These are phyloP conservation scores for Posidonia oceanica DNA, from an alignment of 116 monocot genomes.

Conservation along the genomic window DNA sequence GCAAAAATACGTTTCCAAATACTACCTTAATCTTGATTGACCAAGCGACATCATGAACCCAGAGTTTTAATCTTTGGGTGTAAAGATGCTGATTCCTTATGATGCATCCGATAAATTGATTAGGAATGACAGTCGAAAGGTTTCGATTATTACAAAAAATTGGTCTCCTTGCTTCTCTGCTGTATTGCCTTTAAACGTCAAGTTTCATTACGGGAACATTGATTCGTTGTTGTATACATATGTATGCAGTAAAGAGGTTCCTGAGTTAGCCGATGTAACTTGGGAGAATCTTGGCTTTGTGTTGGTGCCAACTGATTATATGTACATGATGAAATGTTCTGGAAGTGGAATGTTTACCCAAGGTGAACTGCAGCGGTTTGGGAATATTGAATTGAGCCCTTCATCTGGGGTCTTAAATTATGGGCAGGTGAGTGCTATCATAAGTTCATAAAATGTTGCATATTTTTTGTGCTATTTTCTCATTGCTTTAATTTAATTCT, in stretches of 20 bases:
- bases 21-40: too few species aligned
- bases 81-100: not conserved
- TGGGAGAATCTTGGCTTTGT: constrained; percentile 82
- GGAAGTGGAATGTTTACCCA: constrained; percentile 37
- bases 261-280: constrained; percentile 45
- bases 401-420: constrained; percentile 82
- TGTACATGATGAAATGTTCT: constrained; percentile 58
- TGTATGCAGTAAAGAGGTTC: constrained; percentile 17
- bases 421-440: constrained; percentile 61
- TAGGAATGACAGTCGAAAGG: not conserved
- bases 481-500: too few species aligned
- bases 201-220: not conserved
- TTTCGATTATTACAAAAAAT: constrained; percentile 1
- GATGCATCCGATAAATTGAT: not conserved
- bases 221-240: not conserved
- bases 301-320: constrained; percentile 62
- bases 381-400: constrained; percentile 63
- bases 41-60: too few species aligned
- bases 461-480: too few species aligned
- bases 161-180: not conserved
- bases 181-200: not conserved
- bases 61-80: too few species aligned
- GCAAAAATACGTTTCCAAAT: too few species aligned
- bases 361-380: constrained; percentile 55
- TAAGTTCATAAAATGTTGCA: not conserved